Base-by-base conservation (phyloP, 495 filamentous ascomycete species). In the Aspergillus carlsbadensis region DNA sequence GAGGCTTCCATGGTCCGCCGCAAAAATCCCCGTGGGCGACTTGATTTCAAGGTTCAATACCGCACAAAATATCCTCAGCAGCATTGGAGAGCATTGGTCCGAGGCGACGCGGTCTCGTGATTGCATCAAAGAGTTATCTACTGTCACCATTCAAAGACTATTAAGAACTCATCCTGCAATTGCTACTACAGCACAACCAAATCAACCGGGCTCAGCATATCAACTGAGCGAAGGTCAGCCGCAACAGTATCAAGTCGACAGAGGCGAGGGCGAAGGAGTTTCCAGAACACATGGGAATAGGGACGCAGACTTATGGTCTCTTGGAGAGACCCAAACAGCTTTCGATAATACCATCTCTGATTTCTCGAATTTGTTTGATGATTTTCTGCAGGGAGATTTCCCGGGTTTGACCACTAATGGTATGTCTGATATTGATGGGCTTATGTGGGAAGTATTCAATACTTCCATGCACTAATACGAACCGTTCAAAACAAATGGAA, bases 61-160 rank as follows among this genome's bases (percentile, higher is more conserved):
- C n/a, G 61, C 68, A 20, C 60, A 70, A 49, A 74, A 71, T 33
- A 70, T 79, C 15, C 69, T 80, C 11, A 77, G 76, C 56, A 74
- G 74, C 20, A 72, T 76, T 17, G 77, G 73, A 10, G 76, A 80
- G 24, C 68, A 78, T 58, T 80, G 76, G 74, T 54, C 62, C 5
- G 73, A 75, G 49, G 75, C 77, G 10, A 70, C 70, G 44, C 52
- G 73, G 33, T 74, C 73, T 1, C 64, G 77, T 6, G 75, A 80
- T 48, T 72, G 74, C 18, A 64, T 78, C 24, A 69, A 75, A 29
- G 70, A 78, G 29, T 42, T 78, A 44, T 74, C 70, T 1, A 57
- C 62, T 15, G 66, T 66, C 7, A 77, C 72, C 4, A 62, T 77
- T 11, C 72, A 72, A 29, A 65, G 72, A 34, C 56, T 78, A 14